Evolutionary conservation across 1,284 basidiomycete species (phyloP), one percentile per base, ranked within the genome.

Genomic region (Ganoderma leucocontextum): DNA sequence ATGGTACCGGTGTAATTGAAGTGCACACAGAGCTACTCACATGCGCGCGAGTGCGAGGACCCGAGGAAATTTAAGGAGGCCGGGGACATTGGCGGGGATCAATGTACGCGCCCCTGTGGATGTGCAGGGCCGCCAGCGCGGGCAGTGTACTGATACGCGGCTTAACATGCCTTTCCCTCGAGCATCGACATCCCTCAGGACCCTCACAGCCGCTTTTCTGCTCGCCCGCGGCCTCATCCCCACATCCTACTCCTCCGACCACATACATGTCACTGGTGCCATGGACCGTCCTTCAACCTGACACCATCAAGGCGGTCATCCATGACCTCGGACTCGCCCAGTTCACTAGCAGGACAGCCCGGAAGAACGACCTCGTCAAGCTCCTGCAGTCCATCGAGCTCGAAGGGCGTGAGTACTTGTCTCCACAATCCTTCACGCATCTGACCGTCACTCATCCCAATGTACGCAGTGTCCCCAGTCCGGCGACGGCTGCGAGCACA

Each of bases 241-340:
- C 7, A 25, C 0, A 4, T 2, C 47, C 22, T 4, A 49, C 29
- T 13, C 8, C 25, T 53, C 25, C 52, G 15, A 13, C 13, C 25
- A 33, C 52, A 15, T 35, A 33, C 35, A 67, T 67, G 64, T 73
- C 70, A 15, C 49, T 61, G 0, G 52, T 79, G 29, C 78, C 78
- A 36, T 77, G 78, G 76, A 73, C 72, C 13, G 65, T 57, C 35
- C 69, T 79, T 55, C 75, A 73, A 47, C 70, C 69, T 22, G 74
- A 77, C 25, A 79, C 78, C 5, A 61, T 79, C 49, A 73, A 74
- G 38, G 66, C 74, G 4, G 68, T 79, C 10, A 70, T 73, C 63
- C 71, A 69, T 35, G 78, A 79, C 67, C 68, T 79, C 25, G 77
- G 76, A 29, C 70, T 73, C 29, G n/a, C 29, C 12, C 33, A 44